Base-by-base conservation (phyloP, 495 filamentous ascomycete genomes). In the Cryomyces minteri region DNA sequence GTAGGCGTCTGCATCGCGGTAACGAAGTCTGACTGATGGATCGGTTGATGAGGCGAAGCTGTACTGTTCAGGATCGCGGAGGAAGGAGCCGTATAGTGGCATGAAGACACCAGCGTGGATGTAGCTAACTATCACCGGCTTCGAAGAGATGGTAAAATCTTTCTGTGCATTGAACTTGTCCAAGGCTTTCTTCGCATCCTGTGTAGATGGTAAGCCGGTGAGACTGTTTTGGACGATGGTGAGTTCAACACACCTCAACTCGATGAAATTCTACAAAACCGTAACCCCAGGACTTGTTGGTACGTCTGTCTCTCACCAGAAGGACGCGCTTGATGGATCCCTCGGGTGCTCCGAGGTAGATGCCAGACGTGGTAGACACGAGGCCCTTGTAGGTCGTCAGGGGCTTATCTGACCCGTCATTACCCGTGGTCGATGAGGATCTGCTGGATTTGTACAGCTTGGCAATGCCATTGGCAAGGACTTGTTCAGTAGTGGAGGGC, bases 231-330 rank as follows among this genome's bases (percentile, higher is more conserved):
- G 18, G 18, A 25, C 18, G 18, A 25, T 2, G 18, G 18, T 25
- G 2, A 2, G 18, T 25, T 25, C 12, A 38, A 36, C 58, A 43
- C 65, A 73, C 72, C 53, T 70, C 63, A 30, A 71, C 61, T 31
- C 59, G 82, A n/a, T 72, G 76, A 56, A 88, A 94, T 58, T 94
- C 87, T 25, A 82, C 87, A 56, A 94, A 94, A 0, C 86, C 87
- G 53, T 84, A 94, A 41, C 79, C 74, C 77, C 83, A 88, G 47
- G 80, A 87, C 43, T 87, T 80, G 46, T 84, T 75, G 14, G 67
- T 79, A 40, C 68, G 69, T 48, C 80, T 70, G 53, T 90, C 82
- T 41, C 84, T 73, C 48, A 92, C 77, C 7, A 94, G 64, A 39
- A 94, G 67, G 8, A 94, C 74, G 43, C 87, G 79, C 28, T 77